A percentile compares a stretch with the other conserved stretches of the same genome.
Conservation (phyloP, 257 asterid species). For the Plantago elongata region DNA sequence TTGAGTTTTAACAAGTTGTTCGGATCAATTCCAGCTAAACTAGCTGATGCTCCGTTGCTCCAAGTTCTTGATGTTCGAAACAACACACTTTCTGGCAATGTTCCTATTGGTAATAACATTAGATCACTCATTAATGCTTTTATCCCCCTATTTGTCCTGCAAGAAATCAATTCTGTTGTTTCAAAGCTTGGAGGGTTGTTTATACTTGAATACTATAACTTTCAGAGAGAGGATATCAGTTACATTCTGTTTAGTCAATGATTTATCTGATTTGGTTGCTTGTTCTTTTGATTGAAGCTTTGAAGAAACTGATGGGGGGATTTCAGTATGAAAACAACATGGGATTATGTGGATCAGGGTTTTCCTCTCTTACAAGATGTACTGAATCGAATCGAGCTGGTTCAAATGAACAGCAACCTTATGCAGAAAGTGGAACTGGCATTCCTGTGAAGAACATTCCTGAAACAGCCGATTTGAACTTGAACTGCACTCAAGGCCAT, state of each 20-base stretch:
- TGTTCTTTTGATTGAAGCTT: conserved; percentile 48
- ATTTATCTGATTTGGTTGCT: conserved; percentile 5
- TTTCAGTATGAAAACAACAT: conserved; percentile 66
- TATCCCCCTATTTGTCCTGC: neutral
- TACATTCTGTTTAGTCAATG: neutral
- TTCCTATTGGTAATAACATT: conserved; percentile 68
- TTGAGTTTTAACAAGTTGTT: conserved; percentile 68
- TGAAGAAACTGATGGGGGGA: conserved; percentile 69
- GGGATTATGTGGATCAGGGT: conserved; percentile 75
- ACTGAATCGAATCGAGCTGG: conserved; percentile 31
- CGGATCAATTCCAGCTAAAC: conserved; percentile 76
- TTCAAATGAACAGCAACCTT: conserved; percentile 56
- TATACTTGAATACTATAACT: no score
- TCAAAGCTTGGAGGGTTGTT: no score
- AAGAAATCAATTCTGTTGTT: no score
- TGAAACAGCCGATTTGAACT: conserved; percentile 69
- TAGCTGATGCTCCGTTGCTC: conserved; percentile 81
- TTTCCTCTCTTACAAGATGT: conserved; percentile 53
- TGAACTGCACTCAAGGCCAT: conserved; percentile 50
- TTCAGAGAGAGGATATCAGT: neutral
- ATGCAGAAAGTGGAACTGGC: conserved; percentile 42
- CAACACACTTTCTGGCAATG: conserved; percentile 84
- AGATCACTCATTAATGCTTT: neutral
- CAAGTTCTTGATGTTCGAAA: conserved; percentile 68
- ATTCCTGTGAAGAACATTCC: conserved; percentile 60